Conservation (phyloP, 345 rosid genomes). For the Reutealis trisperma region DNA sequence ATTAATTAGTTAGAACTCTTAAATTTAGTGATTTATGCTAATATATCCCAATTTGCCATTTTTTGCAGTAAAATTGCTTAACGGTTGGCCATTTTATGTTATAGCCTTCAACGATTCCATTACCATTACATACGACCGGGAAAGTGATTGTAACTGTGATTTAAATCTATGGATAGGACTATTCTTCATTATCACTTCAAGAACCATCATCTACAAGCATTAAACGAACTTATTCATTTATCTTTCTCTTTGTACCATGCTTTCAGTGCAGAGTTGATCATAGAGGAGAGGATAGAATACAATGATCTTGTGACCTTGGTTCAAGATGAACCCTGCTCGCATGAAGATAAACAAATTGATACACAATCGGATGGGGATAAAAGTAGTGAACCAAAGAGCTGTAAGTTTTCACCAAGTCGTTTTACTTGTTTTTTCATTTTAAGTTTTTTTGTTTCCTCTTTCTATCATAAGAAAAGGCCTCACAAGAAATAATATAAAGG, state of each 20-base stretch:
- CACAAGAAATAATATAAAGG: too few species aligned
- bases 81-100: too few species aligned
- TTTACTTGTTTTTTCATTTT: not conserved
- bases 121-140: too few species aligned
- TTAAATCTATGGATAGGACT: too few species aligned
- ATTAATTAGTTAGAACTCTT: too few species aligned
- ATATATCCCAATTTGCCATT: too few species aligned
- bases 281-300: slow-evolving; percentile 75
- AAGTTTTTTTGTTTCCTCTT: not conserved
- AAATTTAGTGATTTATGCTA: too few species aligned
- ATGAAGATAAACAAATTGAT: slow-evolving; percentile 32
- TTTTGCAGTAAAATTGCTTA: too few species aligned
- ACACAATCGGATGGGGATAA: slow-evolving; percentile 29
- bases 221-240: not conserved
- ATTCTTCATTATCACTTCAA: not conserved
- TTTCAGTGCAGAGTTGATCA: slow-evolving; percentile 78
- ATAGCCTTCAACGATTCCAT: too few species aligned
- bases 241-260: not conserved
- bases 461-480: not conserved
- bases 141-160: too few species aligned
- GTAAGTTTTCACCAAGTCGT: slow-evolving; percentile 23
- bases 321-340: slow-evolving; percentile 35
- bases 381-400: slow-evolving; percentile 40
- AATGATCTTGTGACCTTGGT: slow-evolving; percentile 74
- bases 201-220: not conserved